These are phyloP conservation scores for Nigrospora osmanthi DNA, from an alignment of 2,329 filamentous ascomycete genomes.

Conservation along the genomic window DNA sequence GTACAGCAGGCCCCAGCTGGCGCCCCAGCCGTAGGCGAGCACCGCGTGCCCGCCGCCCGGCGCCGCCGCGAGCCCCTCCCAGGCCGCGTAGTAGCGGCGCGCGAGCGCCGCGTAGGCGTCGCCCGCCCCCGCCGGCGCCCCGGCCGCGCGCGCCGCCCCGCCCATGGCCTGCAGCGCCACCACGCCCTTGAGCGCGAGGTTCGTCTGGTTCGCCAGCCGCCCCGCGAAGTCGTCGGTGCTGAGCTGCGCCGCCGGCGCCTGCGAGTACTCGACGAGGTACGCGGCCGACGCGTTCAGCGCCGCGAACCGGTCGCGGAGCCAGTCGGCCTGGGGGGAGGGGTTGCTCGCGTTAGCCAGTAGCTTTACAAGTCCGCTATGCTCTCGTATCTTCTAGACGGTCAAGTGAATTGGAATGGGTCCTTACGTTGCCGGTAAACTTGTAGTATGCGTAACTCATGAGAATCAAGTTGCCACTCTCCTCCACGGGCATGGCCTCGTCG, in stretches of 20 bases:
- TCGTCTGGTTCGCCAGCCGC: conserved; percentile 63
- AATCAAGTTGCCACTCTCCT: conserved; percentile 67
- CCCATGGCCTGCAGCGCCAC: conserved; percentile 74
- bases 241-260: conserved; percentile 61
- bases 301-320: conserved; percentile 43
- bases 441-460: conserved; percentile 52
- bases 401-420: too few relatives aligned
- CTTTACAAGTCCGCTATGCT: too few relatives aligned
- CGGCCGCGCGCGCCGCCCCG: conserved; percentile 43
- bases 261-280: conserved; percentile 62
- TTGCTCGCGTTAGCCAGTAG: too few relatives aligned
- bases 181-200: conserved; percentile 71
- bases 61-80: conserved; percentile 14
- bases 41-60: conserved; percentile 15
- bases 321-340: conserved; percentile 10
- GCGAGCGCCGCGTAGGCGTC: conserved; percentile 46
- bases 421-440: conserved; percentile 16
- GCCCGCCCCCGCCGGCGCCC: conserved; percentile 42
- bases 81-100: conserved; percentile 11
- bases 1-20: conserved; percentile 14
- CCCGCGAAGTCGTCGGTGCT: conserved; percentile 71
- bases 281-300: conserved; percentile 64
- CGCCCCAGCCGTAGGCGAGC: conserved; percentile 19
- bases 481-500: conserved; percentile 67
- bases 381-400: too few relatives aligned